phyloP scores from a whole-genome alignment of 1,139 yeast species.

The Nakaseomyces nivariensis region DNA sequence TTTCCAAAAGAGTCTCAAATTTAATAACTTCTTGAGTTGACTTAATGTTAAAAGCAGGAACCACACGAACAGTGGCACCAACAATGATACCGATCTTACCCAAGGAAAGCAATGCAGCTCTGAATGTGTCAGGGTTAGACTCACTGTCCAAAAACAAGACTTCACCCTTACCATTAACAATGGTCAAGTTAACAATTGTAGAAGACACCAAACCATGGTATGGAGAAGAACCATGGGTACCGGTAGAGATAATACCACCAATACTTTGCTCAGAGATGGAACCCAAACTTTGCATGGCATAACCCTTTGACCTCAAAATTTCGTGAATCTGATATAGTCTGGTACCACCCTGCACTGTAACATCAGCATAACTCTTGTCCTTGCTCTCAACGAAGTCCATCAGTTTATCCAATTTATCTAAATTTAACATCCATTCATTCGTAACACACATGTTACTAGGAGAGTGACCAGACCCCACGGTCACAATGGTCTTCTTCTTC shows the following conservation, averaged over 20 bases:
- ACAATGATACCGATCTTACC: constrained; percentile 90
- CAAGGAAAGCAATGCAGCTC: constrained; percentile 76
- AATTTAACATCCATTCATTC: constrained; percentile 75
- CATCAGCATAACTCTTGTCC: constrained; percentile 66
- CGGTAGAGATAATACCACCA: constrained; percentile 92
- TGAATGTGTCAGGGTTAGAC: constrained; percentile 59
- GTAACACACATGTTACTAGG: constrained; percentile 91
- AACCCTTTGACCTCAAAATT: constrained; percentile 47
- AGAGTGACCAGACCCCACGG: constrained; percentile 92
- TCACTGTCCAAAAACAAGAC: constrained; percentile 58
- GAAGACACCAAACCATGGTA: constrained; percentile 86
- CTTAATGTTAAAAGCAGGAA: constrained; percentile 74
- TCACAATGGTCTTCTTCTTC: constrained; percentile 57
- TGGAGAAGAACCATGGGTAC: constrained; percentile 93
- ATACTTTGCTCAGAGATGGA: constrained; percentile 89
- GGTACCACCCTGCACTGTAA: constrained; percentile 88
- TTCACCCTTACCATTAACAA: constrained; percentile 68
- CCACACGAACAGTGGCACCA: constrained; percentile 75
- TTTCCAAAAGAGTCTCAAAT: constrained; percentile 56
- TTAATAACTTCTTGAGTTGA: constrained; percentile 74
- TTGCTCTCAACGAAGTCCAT: constrained; percentile 35
- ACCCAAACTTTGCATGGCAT: constrained; percentile 86
- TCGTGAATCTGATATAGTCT: constrained; percentile 72
- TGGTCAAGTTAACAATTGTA: constrained; percentile 68
- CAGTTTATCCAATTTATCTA: constrained; percentile 62